A percentile compares a stretch with the other conserved stretches of the same genome.
These are phyloP conservation scores for Oryza coarctata DNA, from an alignment of 176 grass and related monocot genomes.

Conservation along the genomic window DNA sequence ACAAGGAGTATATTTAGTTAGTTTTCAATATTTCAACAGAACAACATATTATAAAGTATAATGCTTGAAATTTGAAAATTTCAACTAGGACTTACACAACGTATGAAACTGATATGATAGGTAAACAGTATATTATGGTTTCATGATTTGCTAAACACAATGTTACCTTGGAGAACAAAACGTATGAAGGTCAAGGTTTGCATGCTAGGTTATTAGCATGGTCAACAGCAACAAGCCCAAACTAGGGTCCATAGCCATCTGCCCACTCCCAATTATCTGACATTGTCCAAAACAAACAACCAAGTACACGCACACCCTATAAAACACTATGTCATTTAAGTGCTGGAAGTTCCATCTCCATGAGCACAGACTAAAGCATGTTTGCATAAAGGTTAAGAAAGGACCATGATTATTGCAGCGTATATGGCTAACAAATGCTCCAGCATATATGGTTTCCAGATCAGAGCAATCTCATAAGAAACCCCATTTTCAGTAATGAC, in stretches of 20 bases:
- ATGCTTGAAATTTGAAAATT: no score
- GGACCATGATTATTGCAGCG: constrained; percentile 73
- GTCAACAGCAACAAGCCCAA: constrained; percentile 87
- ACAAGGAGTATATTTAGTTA: neutral
- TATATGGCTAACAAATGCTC: constrained; percentile 88
- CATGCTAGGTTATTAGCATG: constrained; percentile 79
- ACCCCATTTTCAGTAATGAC: constrained; percentile 96
- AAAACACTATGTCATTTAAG: constrained; percentile 37
- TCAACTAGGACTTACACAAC: neutral
- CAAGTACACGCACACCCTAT: constrained; percentile 84
- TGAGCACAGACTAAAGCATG: constrained; percentile 14
- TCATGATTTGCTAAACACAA: constrained; percentile 2
- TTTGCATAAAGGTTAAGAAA: constrained; percentile 6
- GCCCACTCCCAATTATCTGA: constrained; percentile 99
- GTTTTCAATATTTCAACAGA: neutral
- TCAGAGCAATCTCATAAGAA: constrained; percentile 94
- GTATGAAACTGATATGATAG: neutral
- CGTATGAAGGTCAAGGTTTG: constrained; percentile 81
- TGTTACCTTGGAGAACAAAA: constrained; percentile 81
- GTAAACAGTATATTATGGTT: neutral
- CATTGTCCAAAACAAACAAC: constrained; percentile 96
- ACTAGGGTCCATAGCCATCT: constrained; percentile 97
- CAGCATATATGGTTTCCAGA: constrained; percentile 80
- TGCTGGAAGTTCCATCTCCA: constrained; percentile 7
- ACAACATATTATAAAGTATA: neutral